Evolutionary conservation across 176 grass and related monocot genomes (phyloP).

Genomic region (Raddia guianensis): DNA sequence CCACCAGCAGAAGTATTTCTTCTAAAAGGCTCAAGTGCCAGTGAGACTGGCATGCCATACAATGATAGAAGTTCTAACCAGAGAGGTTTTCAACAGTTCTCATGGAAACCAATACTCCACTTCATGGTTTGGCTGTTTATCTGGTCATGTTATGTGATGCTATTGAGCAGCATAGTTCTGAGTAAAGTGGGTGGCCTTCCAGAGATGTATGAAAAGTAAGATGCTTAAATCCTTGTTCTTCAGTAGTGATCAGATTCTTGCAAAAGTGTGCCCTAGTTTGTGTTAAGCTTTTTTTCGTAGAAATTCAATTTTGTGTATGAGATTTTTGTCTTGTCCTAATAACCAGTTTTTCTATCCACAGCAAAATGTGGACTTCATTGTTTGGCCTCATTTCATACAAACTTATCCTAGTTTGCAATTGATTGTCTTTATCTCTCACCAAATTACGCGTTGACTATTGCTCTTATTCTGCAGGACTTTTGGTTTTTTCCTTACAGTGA

Average conservation of each 20-base stretch:
- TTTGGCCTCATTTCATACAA: background rate
- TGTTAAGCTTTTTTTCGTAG: constrained; percentile 9
- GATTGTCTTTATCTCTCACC: background rate
- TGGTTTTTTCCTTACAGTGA: constrained; percentile 83
- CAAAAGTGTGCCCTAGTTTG: constrained; percentile 21
- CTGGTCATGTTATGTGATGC: constrained; percentile 73
- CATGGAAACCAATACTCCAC: constrained; percentile 55
- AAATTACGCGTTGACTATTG: constrained; percentile 19
- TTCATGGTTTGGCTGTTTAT: constrained; percentile 74
- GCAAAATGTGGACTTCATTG: background rate
- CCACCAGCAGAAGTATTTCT: constrained; percentile 73
- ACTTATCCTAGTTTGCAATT: background rate
- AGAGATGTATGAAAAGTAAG: constrained; percentile 97
- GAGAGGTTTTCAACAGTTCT: constrained; percentile 52
- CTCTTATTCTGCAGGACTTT: constrained; percentile 67
- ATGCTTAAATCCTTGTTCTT: constrained; percentile 21
- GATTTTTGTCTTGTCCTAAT: background rate
- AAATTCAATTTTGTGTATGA: constrained; percentile 26
- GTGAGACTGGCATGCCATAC: constrained; percentile 25
- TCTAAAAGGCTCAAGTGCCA: constrained; percentile 44
- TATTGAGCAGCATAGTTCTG: constrained; percentile 71
- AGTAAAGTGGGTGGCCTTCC: constrained; percentile 65
- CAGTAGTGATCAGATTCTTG: background rate
- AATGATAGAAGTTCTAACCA: constrained; percentile 32
- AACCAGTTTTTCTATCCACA: background rate